Conservation (phyloP, 306 rosid genomes). For the Quercus alba region DNA sequence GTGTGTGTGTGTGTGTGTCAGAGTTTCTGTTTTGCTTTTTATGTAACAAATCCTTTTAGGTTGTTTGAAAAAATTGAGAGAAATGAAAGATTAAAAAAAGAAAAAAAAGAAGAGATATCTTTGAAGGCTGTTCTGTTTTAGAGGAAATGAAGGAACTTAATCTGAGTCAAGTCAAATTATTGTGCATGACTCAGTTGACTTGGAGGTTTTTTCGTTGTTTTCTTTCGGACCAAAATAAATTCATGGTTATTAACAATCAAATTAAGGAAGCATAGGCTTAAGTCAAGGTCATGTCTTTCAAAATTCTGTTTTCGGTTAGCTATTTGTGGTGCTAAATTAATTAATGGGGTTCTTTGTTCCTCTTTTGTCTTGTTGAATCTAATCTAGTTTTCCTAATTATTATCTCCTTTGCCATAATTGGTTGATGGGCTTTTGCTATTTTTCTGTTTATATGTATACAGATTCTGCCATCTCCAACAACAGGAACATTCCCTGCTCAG, state of each 20-base stretch:
- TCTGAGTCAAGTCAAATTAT: background rate
- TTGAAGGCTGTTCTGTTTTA: background rate
- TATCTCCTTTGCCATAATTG: background rate
- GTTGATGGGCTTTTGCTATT: conserved; percentile 4
- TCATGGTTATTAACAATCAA: background rate
- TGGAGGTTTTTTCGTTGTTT: background rate
- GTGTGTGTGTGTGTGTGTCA: no score
- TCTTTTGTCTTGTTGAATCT: conserved; percentile 4
- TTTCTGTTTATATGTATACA: conserved; percentile 14
- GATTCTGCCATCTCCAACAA: conserved; percentile 83
- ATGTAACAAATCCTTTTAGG: background rate
- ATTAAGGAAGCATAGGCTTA: no score
- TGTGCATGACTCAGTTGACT: background rate
- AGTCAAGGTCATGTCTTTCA: background rate
- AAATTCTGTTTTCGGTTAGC: background rate
- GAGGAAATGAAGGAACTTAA: conserved; percentile 1
- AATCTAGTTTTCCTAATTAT: background rate
- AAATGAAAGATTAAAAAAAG: no score
- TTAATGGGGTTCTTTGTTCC: background rate
- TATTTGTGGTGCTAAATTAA: background rate
- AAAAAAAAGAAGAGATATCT: background rate
- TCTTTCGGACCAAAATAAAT: background rate
- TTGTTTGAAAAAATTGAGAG: background rate
- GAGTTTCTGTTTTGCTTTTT: background rate
- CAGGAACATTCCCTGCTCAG: conserved; percentile 65